Base-by-base conservation (phyloP, 169 alveolate genomes). In the Eimeria tenella region DNA sequence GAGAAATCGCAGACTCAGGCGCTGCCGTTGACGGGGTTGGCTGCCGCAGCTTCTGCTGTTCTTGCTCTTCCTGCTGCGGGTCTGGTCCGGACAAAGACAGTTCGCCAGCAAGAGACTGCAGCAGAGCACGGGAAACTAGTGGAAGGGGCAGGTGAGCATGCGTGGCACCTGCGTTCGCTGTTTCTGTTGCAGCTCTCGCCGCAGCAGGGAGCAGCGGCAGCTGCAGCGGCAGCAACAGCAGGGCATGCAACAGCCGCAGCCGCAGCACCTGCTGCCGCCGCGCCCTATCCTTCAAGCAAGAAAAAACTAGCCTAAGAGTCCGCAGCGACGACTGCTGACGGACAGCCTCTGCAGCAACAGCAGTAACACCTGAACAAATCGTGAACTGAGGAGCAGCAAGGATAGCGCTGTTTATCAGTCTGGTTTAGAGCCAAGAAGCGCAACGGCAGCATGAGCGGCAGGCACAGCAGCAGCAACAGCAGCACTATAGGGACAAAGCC, bases 161-260 rank as follows among this genome's bases (percentile, higher is more conserved):
- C 9, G 77, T 5, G 77, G 77, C n/a, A 8, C 3, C 13, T n/a
- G 77, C n/a, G 49, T 68, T 23, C 3, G 11, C 77, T n/a, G 77
- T 10, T 17, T 15, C n/a, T 1, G 77, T 23, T 68, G n/a, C 77
- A 58, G 68, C 42, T 31, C 42, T 31, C 9, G 77, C 1, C 31
- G 77, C 55, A 13, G n/a, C 77, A 68, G n/a, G 77, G 77, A 68
- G 77, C 49, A 68, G 77, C 9, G 77, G 77, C 77, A 68, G 77
- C 77, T 68, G 77, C 77, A 68, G 77, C 77, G 77, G 77, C 77
- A 68, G 77, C 49, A 68, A 23, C 77, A 68, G 77, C 77, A 68
- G n/a, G n/a, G 77, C 77, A 23, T 23, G n/a, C n/a, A 68, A n/a
- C 77, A 68, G 77, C 77, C 77, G 77, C 31, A 68, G 13, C 31